Base-by-base conservation (phyloP, 2,329 filamentous ascomycete species). In the Coleophoma eucalyptorum region DNA sequence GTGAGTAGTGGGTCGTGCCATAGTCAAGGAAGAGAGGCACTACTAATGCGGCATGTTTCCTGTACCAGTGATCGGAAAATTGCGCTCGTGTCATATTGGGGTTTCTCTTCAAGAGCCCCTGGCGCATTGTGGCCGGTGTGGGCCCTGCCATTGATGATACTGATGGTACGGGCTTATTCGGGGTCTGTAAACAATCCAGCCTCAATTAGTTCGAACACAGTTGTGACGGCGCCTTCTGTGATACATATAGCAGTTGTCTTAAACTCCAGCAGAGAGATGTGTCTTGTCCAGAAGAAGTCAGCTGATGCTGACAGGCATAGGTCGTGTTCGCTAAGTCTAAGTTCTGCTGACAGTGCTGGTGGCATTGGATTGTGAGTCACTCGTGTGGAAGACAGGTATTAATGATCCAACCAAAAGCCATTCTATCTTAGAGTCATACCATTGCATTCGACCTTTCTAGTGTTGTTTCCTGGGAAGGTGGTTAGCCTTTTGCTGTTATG, bases 11-110 rank as follows among this genome's bases (percentile, higher is more conserved):
- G 19, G 53, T 35, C 1, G 56, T 43, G 5, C 56, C 55, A 3
- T 50, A 52, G 20, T 52, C 43, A 6, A 62, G 43, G 35, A 63
- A 62, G 38, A 59, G 56, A 1, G 61, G 61, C 4, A 58, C 46
- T 7, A 60, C 55, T 21, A 61, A 44, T 5, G 51, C 49, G 16
- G 56, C 60, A 41, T 63, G 61, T 3, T 55, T 55, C 2, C 49
- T 34, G 21, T 56, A 57, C 58, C 59, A 63, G 46, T 59, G 54
- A 15, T 54, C 32, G 1, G 56, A 62, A 55, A 63, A 63, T 45
- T 61, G 47, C 16, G 55, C 49, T 26, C 34, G 47, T 16, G 60
- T 62, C 11, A 61, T 45, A 1, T 49, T 20, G 1, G 60, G 57
- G 38, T 58, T 58, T 41, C 61, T 58, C 41, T 53, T 59, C 5